These are phyloP conservation scores for Diaporthe eres DNA, from an alignment of 2,329 filamentous ascomycete species.

Conservation along the genomic window DNA sequence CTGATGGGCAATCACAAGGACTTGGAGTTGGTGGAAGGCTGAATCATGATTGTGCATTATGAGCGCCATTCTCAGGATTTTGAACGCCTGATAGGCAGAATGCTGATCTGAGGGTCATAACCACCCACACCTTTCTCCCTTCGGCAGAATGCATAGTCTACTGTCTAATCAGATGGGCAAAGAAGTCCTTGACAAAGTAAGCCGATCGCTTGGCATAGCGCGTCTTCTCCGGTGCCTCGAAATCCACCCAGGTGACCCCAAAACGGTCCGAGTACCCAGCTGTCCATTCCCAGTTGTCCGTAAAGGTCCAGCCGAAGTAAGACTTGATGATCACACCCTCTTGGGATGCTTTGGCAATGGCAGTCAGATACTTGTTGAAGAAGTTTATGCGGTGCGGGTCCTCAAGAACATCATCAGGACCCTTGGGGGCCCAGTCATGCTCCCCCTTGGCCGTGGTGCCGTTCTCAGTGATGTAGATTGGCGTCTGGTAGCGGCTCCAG, in stretches of 20 bases:
- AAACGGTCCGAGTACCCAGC: conserved; percentile 57
- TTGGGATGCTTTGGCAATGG: conserved; percentile 54
- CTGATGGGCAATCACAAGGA: conserved; percentile 48
- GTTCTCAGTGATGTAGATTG: conserved; percentile 60
- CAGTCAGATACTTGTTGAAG: conserved; percentile 55
- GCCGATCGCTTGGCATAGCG: conserved; percentile 53
- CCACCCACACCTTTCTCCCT: not conserved
- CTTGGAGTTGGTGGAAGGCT: conserved; percentile 50
- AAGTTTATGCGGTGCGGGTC: conserved; percentile 56
- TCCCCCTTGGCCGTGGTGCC: conserved; percentile 58
- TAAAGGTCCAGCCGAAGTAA: conserved; percentile 59
- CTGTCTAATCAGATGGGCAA: conserved; percentile 48
- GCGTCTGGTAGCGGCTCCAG: conserved; percentile 56
- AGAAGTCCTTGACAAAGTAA: conserved; percentile 49
- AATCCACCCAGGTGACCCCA: conserved; percentile 58
- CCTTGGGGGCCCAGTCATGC: conserved; percentile 50
- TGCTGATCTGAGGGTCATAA: no score
- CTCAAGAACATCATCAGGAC: conserved; percentile 52
- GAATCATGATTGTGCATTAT: not conserved
- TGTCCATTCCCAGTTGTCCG: conserved; percentile 62
- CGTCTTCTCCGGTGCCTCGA: conserved; percentile 52
- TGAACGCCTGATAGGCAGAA: not conserved
- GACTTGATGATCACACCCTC: conserved; percentile 56
- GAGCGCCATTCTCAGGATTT: not conserved
- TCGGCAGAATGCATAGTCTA: not conserved